Base-by-base conservation (phyloP, 441 rosid species). In the Populus hybrid region DNA sequence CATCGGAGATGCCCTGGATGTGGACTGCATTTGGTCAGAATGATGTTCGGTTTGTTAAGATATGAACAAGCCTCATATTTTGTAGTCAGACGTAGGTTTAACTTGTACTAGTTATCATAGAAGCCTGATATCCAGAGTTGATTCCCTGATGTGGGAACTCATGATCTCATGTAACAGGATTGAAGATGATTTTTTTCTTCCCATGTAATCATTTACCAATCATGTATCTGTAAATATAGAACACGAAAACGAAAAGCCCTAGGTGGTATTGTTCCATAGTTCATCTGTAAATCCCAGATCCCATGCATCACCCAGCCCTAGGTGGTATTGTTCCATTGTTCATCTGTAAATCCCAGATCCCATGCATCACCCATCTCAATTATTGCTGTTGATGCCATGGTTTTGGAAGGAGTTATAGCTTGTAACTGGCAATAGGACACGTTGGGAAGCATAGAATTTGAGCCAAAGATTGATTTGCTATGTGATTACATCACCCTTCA, bases 1-100 rank as follows among this genome's bases (percentile, higher is more conserved):
- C 97, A 90, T 76, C 84, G 98, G 9, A 96, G 91, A 81, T 96
- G 99, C 84, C 99, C 99, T 10, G 97, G 89, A 10, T 94, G 99
- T 14, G 98, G 98, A 90, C 98, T 21, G 94, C 98, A 14, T 94
- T 96, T 68, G 98, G 98, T 64, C 98, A 94, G 87, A 92, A 86
- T 29, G 99, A 94, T 76, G 99, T 96, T 73, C 88, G 94, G 36
- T 88, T 86, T 79, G 99, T 96, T 45, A 94, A 96, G 86, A 94
- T 96, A 83, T 95, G 83, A 89, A 64, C n/a, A 29, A 31, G 31
- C 36, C 9, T 65, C n/a, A 12, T 31, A 14, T 73, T n/a, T 29
- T 69, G 63, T 74, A 33, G 35, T 18, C 45, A n/a, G 20, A 38
- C 2, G 3, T 67, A 18, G 68, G 64, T 28, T 45, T n/a, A 16